Conservation (phyloP, 2,329 filamentous ascomycete species). For the Ceratocystis eucalypticola region DNA sequence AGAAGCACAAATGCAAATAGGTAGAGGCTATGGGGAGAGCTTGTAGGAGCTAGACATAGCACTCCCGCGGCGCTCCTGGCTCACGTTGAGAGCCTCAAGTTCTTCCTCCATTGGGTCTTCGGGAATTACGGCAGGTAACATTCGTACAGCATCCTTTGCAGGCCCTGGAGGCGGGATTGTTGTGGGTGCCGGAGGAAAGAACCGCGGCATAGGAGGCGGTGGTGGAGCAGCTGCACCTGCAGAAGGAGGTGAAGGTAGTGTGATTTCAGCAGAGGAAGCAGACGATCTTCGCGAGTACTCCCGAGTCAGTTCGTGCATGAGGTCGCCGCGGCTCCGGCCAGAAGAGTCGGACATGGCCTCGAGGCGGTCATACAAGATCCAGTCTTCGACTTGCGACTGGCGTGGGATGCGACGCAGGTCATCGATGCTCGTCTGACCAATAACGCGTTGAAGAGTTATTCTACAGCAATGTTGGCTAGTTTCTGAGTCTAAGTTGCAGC, state of each 20-base stretch:
- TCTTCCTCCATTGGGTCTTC: constrained; percentile 18
- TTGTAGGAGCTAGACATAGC: constrained; percentile 12
- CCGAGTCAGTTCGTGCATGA: constrained; percentile 14
- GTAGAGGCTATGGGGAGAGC: constrained; percentile 5
- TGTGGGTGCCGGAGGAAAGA: background rate
- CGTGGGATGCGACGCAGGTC: constrained; percentile 34
- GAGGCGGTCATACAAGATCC: constrained; percentile 36
- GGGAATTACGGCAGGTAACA: constrained; percentile 14
- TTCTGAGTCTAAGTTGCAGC: constrained; percentile 30
- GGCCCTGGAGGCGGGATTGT: constrained; percentile 4
- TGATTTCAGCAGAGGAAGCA: background rate
- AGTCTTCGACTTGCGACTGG: constrained; percentile 45
- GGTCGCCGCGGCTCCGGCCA: constrained; percentile 16
- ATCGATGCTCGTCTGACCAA: constrained; percentile 31
- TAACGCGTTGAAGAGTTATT: constrained; percentile 34
- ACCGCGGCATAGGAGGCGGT: background rate
- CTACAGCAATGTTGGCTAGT: constrained; percentile 33
- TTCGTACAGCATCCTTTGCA: constrained; percentile 11
- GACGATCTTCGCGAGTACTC: constrained; percentile 16
- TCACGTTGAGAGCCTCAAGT: constrained; percentile 6
- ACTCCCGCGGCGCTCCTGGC: constrained; percentile 9
- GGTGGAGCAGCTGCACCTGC: background rate
- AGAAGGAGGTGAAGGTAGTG: constrained; percentile 8
- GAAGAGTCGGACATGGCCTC: constrained; percentile 26
- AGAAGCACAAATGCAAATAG: background rate